Evolutionary conservation across 306 rosid genomes (phyloP).

Genomic region (Cucurbita pepo): DNA sequence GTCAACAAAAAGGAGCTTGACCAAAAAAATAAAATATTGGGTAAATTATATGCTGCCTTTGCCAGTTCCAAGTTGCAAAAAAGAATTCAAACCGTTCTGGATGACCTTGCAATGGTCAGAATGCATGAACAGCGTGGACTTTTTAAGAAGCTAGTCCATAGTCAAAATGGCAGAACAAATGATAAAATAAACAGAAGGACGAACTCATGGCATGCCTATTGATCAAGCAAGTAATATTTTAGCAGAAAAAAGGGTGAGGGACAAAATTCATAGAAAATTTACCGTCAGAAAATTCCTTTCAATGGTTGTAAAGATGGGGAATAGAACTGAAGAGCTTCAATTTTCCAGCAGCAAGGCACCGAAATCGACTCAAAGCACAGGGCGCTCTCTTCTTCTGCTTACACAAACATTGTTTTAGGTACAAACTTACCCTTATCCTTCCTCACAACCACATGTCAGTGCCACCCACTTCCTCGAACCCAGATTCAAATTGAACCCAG

Average conservation of each 20-base stretch:
- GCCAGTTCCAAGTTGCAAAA: not conserved
- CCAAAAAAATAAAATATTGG: not conserved
- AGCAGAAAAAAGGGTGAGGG: not conserved
- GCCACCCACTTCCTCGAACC: not conserved
- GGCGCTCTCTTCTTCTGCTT: not conserved
- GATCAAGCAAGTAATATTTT: not conserved
- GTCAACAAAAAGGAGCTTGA: constrained; percentile 6
- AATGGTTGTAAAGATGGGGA: not conserved
- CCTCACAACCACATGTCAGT: not conserved
- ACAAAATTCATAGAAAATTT: not conserved
- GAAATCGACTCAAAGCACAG: not conserved
- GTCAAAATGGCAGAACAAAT: not conserved
- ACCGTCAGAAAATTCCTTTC: not conserved
- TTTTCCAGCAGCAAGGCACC: not conserved
- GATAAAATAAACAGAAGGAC: not conserved
- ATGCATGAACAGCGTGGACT: not conserved
- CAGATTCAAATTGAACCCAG: too few relatives aligned
- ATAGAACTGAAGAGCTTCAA: not conserved
- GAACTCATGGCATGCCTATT: not conserved
- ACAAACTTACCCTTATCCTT: not conserved
- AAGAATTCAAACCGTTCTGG: not conserved
- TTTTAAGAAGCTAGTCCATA: not conserved
- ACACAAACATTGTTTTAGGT: not conserved
- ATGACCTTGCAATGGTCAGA: not conserved
- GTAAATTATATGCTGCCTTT: not conserved